A percentile compares a stretch with the other conserved stretches of the same genome.
Conservation (phyloP, 805 yeast genomes). For the Metschnikowia amazonensis region DNA sequence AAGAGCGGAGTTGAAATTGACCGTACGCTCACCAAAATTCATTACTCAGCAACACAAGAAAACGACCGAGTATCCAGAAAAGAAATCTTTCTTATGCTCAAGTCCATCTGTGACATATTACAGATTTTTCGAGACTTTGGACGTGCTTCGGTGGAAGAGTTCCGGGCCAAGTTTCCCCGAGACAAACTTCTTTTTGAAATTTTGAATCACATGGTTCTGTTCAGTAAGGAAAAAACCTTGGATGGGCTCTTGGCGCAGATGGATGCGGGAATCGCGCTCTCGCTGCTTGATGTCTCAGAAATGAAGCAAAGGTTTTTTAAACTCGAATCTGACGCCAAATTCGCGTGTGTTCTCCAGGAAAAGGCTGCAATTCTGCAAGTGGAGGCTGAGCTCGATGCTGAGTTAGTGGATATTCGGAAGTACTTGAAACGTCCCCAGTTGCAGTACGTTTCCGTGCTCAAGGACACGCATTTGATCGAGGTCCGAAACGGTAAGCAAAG, state of each 20-base stretch:
- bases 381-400: slow-evolving; percentile 47
- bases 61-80: slow-evolving; percentile 46
- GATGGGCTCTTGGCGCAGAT: slow-evolving; percentile 45
- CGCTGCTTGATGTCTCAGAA: slow-evolving; percentile 42
- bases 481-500: slow-evolving; percentile 56
- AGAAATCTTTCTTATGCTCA: slow-evolving; percentile 55
- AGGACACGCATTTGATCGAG: slow-evolving; percentile 73
- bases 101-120: slow-evolving; percentile 38
- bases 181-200: slow-evolving; percentile 34
- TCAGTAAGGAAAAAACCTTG: slow-evolving; percentile 29
- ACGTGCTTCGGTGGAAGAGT: slow-evolving; percentile 9
- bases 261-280: slow-evolving; percentile 48
- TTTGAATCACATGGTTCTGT: slow-evolving; percentile 35
- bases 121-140: slow-evolving; percentile 19
- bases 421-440: slow-evolving; percentile 54
- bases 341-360: slow-evolving; percentile 39
- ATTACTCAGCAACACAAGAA: slow-evolving; percentile 44
- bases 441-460: slow-evolving; percentile 52
- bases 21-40: slow-evolving; percentile 51
- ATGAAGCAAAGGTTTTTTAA: slow-evolving; percentile 46
- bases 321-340: slow-evolving; percentile 23
- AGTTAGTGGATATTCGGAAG: slow-evolving; percentile 45
- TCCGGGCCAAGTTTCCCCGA: slow-evolving; percentile 22
- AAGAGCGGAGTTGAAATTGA: slow-evolving; percentile 52
- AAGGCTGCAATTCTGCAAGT: slow-evolving; percentile 39